Base-by-base conservation (phyloP, 345 rosid species). In the Zanthoxylum bungeanum region DNA sequence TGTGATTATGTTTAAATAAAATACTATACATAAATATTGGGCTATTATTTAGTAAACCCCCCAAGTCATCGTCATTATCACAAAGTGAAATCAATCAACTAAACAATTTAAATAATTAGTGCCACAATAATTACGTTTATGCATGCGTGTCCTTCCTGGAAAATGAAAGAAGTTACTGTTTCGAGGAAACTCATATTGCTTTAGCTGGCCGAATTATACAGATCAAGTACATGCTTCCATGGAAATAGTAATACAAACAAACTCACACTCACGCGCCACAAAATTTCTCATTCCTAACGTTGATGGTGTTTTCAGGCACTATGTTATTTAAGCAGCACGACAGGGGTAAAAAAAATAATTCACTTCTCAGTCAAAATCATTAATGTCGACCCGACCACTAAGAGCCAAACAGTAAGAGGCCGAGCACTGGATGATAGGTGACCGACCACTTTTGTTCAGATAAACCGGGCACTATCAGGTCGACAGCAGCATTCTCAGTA, bases 161-260 rank as follows among this genome's bases (percentile, higher is more conserved):
- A 37, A 46, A 12, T 17, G 3, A 28, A 27, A n/a, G 16, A 27
- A 8, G 39, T 30, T 17, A 28, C 56, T 46, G 37, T 64, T 30
- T 30, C 40, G 16, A 64, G 37, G n/a, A 25, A 36, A 60, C 22
- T n/a, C n/a, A n/a, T n/a, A n/a, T n/a, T 9, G 64, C 44, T n/a
- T 17, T 17, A 17, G 12, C 2, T 21, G 47, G 65, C 47, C 6
- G 0, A 40, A 6, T 7, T 1, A 37, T n/a, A 66, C 59, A 21
- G 59, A n/a, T 50, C 70, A 66, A 66, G 70, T 49, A 44, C 50
- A 2, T 16, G n/a, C n/a, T n/a, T n/a, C n/a, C n/a, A n/a, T n/a
- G n/a, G n/a, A 44, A 44, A 3, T 1, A n/a, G n/a, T n/a, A n/a
- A n/a, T n/a, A n/a, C n/a, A n/a, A n/a, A 14, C 7, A 6, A 14